Evolutionary conservation across 2,329 filamentous ascomycete species (phyloP), one percentile per base, ranked within the genome.

Genomic region (Mollisiaceae sp.): DNA sequence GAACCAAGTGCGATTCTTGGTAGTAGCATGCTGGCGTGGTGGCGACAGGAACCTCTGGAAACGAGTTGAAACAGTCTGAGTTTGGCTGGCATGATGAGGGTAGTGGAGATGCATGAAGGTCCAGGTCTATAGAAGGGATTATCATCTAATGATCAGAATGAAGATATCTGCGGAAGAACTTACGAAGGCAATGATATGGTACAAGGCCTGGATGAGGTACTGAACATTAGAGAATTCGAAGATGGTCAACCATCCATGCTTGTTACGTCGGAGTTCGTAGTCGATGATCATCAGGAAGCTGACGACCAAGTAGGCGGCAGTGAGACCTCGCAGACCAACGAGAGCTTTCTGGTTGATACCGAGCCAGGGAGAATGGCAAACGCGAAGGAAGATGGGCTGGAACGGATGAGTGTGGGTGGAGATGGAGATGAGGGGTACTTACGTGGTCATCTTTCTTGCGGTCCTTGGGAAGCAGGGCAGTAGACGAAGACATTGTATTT

Each of bases 281-380:
- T 71, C 58, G 39, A 75, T 57, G 38, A 70, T 64, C 60, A 73
- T 47, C 20, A 69, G 35, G 45, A 73, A 71, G 22, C 68, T 68
- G 43, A 66, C 59, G 36, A 72, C 27, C 45, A 76, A 45, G 59
- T 75, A 75, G 36, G 60, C 24, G 8, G 73, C 68, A 57, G 71
- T 63, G 22, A 74, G 38, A 41, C 66, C 66, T 59, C 75, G 72
- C 24, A 74, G 63, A 15, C 64, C 59, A 32, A 75, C 61, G 20
- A 77, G 69, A 9, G 64, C 59, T 54, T 72, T 75, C 56, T 77
- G 74, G 20, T 70, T 66, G 20, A 78, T 70, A 24, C 24, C 62
- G 43, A 59, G 38, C 75, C 75, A 77, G 69, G 75, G 75, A 15
- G 75, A 75, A 63, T 77, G 75, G 67, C 74, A 77, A 59, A 74